Evolutionary conservation across 768 basidiomycete genomes (phyloP).

Genomic region (Hysterangium stoloniferum): DNA sequence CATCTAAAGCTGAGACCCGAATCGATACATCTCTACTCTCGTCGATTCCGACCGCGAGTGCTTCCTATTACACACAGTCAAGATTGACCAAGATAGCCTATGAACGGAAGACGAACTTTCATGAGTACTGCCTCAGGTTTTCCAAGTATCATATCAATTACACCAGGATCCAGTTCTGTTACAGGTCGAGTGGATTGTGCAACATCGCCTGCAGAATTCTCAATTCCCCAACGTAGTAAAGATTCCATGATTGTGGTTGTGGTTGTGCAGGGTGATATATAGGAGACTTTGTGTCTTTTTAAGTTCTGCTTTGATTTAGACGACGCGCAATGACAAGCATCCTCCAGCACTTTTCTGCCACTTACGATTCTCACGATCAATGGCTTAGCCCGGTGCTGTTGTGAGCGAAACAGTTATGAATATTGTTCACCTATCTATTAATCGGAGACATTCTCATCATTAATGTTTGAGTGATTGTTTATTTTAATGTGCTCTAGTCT

Average conservation of each 20-base stretch:
- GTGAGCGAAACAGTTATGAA: too few species aligned
- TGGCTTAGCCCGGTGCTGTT: too few species aligned
- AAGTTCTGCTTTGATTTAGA: too few species aligned
- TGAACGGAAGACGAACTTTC: constrained; percentile 33
- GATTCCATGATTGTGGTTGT: constrained; percentile 58
- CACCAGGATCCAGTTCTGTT: constrained; percentile 62
- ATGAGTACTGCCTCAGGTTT: constrained; percentile 76
- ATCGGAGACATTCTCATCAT: too few species aligned
- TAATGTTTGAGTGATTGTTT: too few species aligned
- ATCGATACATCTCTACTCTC: constrained; percentile 43
- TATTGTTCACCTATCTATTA: too few species aligned
- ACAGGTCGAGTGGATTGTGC: constrained; percentile 26
- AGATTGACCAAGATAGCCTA: neutral
- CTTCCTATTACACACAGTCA: constrained; percentile 31
- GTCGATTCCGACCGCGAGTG: constrained; percentile 58
- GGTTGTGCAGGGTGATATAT: too few species aligned
- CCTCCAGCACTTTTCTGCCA: too few species aligned
- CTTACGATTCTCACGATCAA: too few species aligned
- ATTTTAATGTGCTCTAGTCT: too few species aligned
- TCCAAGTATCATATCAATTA: constrained; percentile 81
- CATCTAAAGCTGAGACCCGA: constrained; percentile 64
- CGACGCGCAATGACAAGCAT: too few species aligned
- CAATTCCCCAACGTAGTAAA: constrained; percentile 75
- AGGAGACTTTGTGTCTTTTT: too few species aligned
- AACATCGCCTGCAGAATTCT: constrained; percentile 43